Conservation (phyloP, 2,329 filamentous ascomycete genomes). For the Aspergillus melleus region DNA sequence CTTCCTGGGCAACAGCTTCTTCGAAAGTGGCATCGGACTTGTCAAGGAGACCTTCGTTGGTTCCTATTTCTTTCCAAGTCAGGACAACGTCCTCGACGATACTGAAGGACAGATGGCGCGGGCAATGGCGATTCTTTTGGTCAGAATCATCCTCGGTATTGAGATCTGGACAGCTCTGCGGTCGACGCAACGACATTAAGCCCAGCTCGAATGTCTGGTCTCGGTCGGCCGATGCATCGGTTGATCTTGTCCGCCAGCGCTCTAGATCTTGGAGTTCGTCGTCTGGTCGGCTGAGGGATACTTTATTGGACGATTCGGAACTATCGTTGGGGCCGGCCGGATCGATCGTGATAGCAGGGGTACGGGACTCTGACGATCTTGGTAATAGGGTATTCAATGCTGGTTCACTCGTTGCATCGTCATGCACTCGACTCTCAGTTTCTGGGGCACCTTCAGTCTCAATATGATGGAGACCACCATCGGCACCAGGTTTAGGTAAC, state of each 20-base stretch:
- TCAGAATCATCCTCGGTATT: slow-evolving; percentile 17
- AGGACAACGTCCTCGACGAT: slow-evolving; percentile 48
- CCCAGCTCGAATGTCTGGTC: slow-evolving; percentile 28
- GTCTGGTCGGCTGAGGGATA: slow-evolving; percentile 15
- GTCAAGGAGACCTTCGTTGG: slow-evolving; percentile 29
- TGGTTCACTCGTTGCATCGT: slow-evolving; percentile 12
- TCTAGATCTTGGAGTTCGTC: slow-evolving; percentile 33
- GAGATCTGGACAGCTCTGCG: slow-evolving; percentile 38
- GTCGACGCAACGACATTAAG: slow-evolving; percentile 35
- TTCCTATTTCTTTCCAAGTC: slow-evolving; percentile 33
- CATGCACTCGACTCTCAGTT: slow-evolving; percentile 15
- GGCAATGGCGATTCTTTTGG: slow-evolving; percentile 33
- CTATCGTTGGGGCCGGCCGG: slow-evolving; percentile 21
- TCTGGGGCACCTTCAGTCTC: slow-evolving; percentile 22
- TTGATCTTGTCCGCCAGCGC: slow-evolving; percentile 29
- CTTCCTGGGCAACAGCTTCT: slow-evolving; percentile 41
- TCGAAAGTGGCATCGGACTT: slow-evolving; percentile 42
- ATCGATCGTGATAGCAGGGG: slow-evolving; percentile 37
- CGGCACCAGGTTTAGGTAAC: slow-evolving; percentile 12
- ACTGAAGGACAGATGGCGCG: slow-evolving; percentile 49
- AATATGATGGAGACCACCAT: slow-evolving; percentile 13
- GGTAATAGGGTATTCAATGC: slow-evolving; percentile 8
- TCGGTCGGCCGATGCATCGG: slow-evolving; percentile 29
- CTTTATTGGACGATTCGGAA: slow-evolving; percentile 19
- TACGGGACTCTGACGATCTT: slow-evolving; percentile 19